Evolutionary conservation across 2,329 filamentous ascomycete genomes (phyloP).

Genomic region (Colletotrichum viniferum): DNA sequence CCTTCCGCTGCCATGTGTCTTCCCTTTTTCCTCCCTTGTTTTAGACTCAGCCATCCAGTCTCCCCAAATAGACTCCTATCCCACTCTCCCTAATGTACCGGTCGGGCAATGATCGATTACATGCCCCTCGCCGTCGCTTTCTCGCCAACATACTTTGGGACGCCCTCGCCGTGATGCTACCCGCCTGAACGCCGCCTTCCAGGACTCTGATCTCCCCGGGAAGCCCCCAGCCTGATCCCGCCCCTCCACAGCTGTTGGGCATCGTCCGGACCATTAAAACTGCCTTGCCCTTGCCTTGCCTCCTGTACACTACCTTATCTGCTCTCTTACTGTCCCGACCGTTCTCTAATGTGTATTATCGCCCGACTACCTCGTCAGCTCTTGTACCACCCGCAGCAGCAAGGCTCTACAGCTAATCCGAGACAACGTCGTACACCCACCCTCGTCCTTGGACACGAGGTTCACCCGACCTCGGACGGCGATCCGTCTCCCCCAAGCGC

Average conservation of each 20-base stretch:
- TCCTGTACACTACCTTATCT: not conserved
- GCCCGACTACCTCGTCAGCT: not conserved
- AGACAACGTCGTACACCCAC: slow-evolving; percentile 7
- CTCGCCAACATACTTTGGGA: not conserved
- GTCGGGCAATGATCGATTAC: not conserved
- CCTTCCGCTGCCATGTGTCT: not conserved
- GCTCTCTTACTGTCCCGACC: not conserved
- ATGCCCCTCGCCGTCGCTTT: not conserved
- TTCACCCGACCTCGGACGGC: not conserved
- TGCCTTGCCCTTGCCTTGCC: not conserved
- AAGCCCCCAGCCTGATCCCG: not conserved
- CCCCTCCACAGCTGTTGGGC: not conserved
- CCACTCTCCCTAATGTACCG: not conserved
- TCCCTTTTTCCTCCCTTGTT: not conserved
- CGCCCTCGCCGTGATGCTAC: not conserved
- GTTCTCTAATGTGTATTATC: not conserved
- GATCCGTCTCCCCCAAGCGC: not conserved
- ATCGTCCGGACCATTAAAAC: not conserved
- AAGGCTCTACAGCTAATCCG: not conserved
- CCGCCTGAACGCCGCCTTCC: not conserved
- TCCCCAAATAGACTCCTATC: not conserved
- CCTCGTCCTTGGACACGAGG: not conserved
- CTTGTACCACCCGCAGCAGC: not conserved
- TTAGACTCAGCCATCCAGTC: not conserved
- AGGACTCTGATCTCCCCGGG: not conserved